A percentile compares a stretch with the other conserved stretches of the same genome.
Conservation (phyloP, 2,329 filamentous ascomycete genomes). For the Fusarium luffae region DNA sequence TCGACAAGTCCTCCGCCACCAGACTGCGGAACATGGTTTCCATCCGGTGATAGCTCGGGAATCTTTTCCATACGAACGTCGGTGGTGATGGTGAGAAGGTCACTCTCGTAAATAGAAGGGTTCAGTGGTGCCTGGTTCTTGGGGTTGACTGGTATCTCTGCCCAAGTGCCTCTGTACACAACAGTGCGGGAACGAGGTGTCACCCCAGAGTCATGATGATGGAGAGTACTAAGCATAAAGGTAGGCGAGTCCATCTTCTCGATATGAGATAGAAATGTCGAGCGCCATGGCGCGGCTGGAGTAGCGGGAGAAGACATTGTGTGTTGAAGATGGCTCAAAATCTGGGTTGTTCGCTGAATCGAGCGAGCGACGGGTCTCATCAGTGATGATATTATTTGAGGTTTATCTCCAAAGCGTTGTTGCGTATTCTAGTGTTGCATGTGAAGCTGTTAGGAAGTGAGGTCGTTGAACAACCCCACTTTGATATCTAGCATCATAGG, state of each 20-base stretch:
- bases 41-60: constrained; percentile 68
- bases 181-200: constrained; percentile 77
- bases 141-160: constrained; percentile 74
- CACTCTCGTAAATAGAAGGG: constrained; percentile 74
- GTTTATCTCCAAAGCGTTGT: neutral
- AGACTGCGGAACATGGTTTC: constrained; percentile 53
- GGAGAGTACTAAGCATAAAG: constrained; percentile 64
- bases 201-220: constrained; percentile 52
- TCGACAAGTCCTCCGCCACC: constrained; percentile 80
- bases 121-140: constrained; percentile 80
- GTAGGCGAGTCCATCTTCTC: constrained; percentile 58
- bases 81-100: constrained; percentile 85
- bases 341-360: constrained; percentile 44
- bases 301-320: constrained; percentile 40
- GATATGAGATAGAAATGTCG: constrained; percentile 63
- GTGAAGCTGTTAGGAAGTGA: constrained; percentile 13
- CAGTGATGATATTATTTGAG: neutral
- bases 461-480: constrained; percentile 30
- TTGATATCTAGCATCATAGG: constrained; percentile 21
- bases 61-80: constrained; percentile 90
- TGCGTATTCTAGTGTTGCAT: neutral
- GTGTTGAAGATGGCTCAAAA: constrained; percentile 46
- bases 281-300: constrained; percentile 64
- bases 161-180: constrained; percentile 88
- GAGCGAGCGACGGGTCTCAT: constrained; percentile 37